Evolutionary conservation across 768 basidiomycete species (phyloP), one percentile per base, ranked within the genome.

Genomic region (Tephrocybe rancida): DNA sequence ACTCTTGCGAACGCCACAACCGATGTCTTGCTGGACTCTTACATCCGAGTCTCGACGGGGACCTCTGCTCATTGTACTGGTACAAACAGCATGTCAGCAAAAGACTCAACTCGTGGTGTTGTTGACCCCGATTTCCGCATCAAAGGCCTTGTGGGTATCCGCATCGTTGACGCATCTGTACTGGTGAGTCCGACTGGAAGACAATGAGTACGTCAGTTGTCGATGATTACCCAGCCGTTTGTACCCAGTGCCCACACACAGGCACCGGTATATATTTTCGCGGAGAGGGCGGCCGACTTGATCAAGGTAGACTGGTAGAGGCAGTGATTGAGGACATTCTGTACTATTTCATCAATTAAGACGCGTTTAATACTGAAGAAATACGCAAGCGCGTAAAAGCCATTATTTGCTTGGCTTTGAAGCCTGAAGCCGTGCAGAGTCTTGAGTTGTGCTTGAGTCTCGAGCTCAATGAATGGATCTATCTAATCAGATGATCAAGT

Each of bases 121-220:
- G 59, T 62, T 21, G 51, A 62, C 35, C 58, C 56, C 24, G 47
- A 60, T 42, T 54, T 62, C 13, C 37, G 45, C 32, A 41, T 62
- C 18, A 60, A 62, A 27, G 55, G 55, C 10, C 49, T 58, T 18
- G 19, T 3, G 18, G 59, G 61, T 27, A 35, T 60, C 16, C 55
- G 61, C n/a, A 52, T 62, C 25, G 54, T 62, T 26, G 61, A 62
- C 21, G 61, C 56, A 5, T 62, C 61, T 24, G 50, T 62, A 27
- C 44, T 62, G 42, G 61, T 60, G 29, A 39, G 59, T 52, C 25
- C n/a, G 3, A 26, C 21, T 25, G 29, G 35, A 9, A 24, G 3
- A 30, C 8, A 14, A 22, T 11, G 5, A 25, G 5, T 13, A 26
- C 19, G n/a, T 22, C 27, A 24, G 45, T 14, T 49, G 30, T 19